Evolutionary conservation across 2,329 filamentous ascomycete genomes (phyloP).

Genomic region (Trichoderma sp.): DNA sequence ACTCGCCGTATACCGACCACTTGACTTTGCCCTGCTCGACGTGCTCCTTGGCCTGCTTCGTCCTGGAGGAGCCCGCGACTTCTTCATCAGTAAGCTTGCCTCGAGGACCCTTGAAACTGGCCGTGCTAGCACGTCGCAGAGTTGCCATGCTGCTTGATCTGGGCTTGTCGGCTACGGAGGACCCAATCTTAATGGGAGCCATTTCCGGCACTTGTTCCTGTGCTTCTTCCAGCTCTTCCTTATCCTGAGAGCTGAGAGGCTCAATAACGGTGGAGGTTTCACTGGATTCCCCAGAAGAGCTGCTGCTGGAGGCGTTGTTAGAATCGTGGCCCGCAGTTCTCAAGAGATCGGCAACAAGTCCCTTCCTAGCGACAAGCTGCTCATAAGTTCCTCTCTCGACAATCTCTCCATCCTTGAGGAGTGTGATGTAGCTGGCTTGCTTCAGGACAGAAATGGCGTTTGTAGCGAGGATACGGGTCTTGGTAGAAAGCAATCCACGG

Average conservation of each 20-base stretch:
- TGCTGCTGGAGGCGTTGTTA: constrained; percentile 42
- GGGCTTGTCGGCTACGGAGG: constrained; percentile 49
- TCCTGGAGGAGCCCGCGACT: constrained; percentile 67
- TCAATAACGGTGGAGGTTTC: constrained; percentile 59
- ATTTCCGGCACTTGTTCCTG: constrained; percentile 76
- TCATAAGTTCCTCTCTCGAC: constrained; percentile 87
- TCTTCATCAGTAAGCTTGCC: constrained; percentile 86
- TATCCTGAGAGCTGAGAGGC: constrained; percentile 49
- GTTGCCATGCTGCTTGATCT: constrained; percentile 72
- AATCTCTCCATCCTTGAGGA: constrained; percentile 80
- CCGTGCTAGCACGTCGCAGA: constrained; percentile 84
- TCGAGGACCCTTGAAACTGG: constrained; percentile 81
- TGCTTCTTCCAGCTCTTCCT: constrained; percentile 70
- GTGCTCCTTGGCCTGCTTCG: constrained; percentile 82
- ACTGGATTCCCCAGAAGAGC: constrained; percentile 47
- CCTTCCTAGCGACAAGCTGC: constrained; percentile 90
- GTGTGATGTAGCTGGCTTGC: constrained; percentile 83
- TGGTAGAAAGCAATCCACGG: constrained; percentile 75
- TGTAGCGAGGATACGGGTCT: constrained; percentile 90
- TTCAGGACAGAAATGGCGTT: constrained; percentile 91
- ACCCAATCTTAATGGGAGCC: constrained; percentile 65
- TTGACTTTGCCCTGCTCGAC: constrained; percentile 96
- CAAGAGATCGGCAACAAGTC: constrained; percentile 80
- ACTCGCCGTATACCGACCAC: constrained; percentile 88
- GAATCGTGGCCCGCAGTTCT: constrained; percentile 67